Percentiles rank a stretch among this genome's conserved stretches.
Evolutionary conservation across 768 basidiomycete genomes (phyloP).

Genomic region (Flagelloscypha sp.): DNA sequence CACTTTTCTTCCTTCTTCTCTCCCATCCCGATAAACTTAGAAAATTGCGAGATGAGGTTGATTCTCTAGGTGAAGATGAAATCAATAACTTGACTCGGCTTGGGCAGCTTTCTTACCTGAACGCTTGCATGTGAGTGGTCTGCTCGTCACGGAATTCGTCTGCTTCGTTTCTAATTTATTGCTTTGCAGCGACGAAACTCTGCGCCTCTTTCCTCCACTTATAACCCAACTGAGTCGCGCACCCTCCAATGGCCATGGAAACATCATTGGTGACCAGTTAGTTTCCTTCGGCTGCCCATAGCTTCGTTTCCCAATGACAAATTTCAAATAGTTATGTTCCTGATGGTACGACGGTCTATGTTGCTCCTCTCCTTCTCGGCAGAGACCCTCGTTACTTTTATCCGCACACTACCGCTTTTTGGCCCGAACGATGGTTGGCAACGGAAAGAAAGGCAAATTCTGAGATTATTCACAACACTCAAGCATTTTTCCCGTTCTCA

Average conservation of each 20-base stretch:
- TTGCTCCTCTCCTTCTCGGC: slow-evolving; percentile 30
- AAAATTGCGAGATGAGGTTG: slow-evolving; percentile 21
- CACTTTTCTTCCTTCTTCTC: slow-evolving; percentile 21
- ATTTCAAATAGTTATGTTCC: slow-evolving; percentile 25
- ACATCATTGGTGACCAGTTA: slow-evolving; percentile 18
- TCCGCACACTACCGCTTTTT: slow-evolving; percentile 27
- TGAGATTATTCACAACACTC: slow-evolving; percentile 15
- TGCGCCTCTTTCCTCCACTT: slow-evolving; percentile 30
- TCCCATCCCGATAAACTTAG: slow-evolving; percentile 15
- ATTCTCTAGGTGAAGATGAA: slow-evolving; percentile 14
- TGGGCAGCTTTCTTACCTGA: slow-evolving; percentile 19
- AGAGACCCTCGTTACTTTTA: slow-evolving; percentile 30
- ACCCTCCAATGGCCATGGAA: slow-evolving; percentile 21
- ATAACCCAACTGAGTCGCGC: slow-evolving; percentile 25
- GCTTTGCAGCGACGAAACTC: slow-evolving; percentile 29
- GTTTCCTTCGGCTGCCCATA: slow-evolving; percentile 5
- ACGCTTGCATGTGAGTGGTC: slow-evolving; percentile 26
- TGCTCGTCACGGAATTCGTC: neutral
- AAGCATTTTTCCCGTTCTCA: slow-evolving; percentile 31
- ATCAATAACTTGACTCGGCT: slow-evolving; percentile 16
- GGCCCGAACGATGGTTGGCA: slow-evolving; percentile 33
- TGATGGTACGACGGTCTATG: slow-evolving; percentile 30
- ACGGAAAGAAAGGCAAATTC: too few species aligned
- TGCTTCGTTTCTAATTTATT: too few species aligned
- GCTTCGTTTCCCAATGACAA: neutral